Percentiles rank a stretch among this genome's conserved stretches.
Evolutionary conservation across 208 protist genomes (phyloP).

Genomic region (Leishmania braziliensis): DNA sequence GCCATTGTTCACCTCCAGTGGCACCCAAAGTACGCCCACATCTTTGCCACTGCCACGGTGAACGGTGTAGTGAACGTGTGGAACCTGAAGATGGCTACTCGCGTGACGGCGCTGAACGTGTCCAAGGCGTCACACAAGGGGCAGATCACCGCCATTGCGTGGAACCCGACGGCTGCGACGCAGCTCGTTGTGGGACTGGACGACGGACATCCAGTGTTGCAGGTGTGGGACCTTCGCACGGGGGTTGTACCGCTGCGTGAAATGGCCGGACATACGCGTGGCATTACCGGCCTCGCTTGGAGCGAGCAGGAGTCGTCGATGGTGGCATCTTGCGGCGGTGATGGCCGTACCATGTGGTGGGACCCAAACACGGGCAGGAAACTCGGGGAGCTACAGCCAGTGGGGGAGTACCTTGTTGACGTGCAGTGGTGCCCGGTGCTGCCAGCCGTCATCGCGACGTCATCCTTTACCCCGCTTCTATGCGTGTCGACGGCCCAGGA

Average conservation of each 20-base stretch:
- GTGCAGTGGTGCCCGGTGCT: constrained; percentile 95
- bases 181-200: constrained; percentile 94
- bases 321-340: constrained; percentile 93
- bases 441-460: constrained; percentile 88
- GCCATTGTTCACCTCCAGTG: constrained; percentile 75
- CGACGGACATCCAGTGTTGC: constrained; percentile 89
- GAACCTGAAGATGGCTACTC: constrained; percentile 93
- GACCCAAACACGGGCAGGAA: constrained; percentile 86
- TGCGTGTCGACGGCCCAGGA: constrained; percentile 74
- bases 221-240: constrained; percentile 97
- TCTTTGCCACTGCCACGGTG: constrained; percentile 93
- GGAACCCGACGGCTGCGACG: constrained; percentile 94
- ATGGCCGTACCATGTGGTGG: constrained; percentile 96
- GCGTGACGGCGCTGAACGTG: constrained; percentile 90
- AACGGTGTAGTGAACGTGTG: constrained; percentile 93
- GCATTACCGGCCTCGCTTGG: constrained; percentile 95
- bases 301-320: constrained; percentile 88
- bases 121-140: constrained; percentile 57
- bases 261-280: constrained; percentile 82
- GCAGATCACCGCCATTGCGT: constrained; percentile 87
- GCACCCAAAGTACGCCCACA: constrained; percentile 89
- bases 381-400: constrained; percentile 58
- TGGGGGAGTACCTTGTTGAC: constrained; percentile 92
- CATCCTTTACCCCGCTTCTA: constrained; percentile 84
- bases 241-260: constrained; percentile 84